A percentile compares a stretch with the other conserved stretches of the same genome.
Evolutionary conservation across 1,139 yeast species (phyloP).

Genomic region (Keqinozyma sinolaborantium): DNA sequence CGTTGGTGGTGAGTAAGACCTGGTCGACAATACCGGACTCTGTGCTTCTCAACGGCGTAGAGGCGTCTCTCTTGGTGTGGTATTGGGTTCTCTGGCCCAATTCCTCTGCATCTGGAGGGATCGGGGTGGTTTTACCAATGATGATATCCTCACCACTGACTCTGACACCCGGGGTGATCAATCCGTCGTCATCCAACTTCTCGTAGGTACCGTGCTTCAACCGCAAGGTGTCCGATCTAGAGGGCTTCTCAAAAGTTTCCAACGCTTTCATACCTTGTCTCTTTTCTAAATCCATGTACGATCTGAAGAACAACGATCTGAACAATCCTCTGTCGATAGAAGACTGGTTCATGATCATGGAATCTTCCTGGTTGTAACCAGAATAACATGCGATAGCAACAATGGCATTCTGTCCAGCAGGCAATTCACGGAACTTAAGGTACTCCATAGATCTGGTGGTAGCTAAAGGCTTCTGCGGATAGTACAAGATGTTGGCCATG

Average conservation of each 20-base stretch:
- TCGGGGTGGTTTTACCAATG: constrained; percentile 97
- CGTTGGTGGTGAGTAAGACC: constrained; percentile 92
- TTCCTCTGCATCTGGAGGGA: constrained; percentile 97
- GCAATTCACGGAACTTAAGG: constrained; percentile 93
- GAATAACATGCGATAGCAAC: constrained; percentile 98
- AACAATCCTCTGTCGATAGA: constrained; percentile 95
- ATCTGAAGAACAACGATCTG: constrained; percentile 91
- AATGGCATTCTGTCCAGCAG: constrained; percentile 98
- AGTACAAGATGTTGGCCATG: constrained; percentile 95
- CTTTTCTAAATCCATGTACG: constrained; percentile 98
- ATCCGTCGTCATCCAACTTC: constrained; percentile 96
- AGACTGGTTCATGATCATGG: constrained; percentile 98
- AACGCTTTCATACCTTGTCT: constrained; percentile 98
- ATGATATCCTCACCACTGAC: constrained; percentile 98
- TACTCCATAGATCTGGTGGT: constrained; percentile 99
- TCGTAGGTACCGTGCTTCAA: constrained; percentile 98
- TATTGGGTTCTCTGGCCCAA: constrained; percentile 97
- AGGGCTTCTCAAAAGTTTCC: constrained; percentile 94
- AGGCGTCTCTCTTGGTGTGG: constrained; percentile 97
- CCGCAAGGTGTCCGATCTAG: constrained; percentile 88
- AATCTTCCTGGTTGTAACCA: constrained; percentile 99
- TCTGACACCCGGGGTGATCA: constrained; percentile 96
- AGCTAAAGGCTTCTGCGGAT: constrained; percentile 98
- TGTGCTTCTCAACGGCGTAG: constrained; percentile 94
- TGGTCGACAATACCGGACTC: constrained; percentile 99